Percentiles rank a stretch among this genome's conserved stretches.
Evolutionary conservation across 768 basidiomycete genomes (phyloP).

Genomic region (Arthromyces matolae): DNA sequence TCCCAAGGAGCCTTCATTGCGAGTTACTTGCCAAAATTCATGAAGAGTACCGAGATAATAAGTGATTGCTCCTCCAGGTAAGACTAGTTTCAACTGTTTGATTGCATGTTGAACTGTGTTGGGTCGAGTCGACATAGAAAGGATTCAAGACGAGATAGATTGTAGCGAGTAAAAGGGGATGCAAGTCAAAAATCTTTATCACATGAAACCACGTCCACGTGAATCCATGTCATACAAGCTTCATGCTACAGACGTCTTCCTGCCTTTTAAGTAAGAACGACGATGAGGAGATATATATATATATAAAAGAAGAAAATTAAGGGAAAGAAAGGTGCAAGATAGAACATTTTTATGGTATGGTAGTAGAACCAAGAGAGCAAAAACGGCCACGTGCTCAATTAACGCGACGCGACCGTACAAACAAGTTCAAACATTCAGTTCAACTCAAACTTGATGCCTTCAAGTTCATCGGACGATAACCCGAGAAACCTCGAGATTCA

Average conservation of each 20-base stretch:
- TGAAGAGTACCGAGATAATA: conserved; percentile 57
- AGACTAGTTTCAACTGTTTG: conserved; percentile 70
- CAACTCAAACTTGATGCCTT: conserved; percentile 15
- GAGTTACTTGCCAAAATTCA: conserved; percentile 43
- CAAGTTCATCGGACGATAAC: conserved; percentile 16
- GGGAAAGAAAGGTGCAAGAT: too few species aligned
- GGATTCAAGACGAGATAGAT: background rate
- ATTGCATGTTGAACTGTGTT: conserved; percentile 42
- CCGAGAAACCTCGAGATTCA: conserved; percentile 25
- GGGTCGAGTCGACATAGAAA: conserved; percentile 18
- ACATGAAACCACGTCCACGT: conserved; percentile 5
- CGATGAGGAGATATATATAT: too few species aligned
- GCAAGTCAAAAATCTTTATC: conserved; percentile 1
- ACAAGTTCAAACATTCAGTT: conserved; percentile 12
- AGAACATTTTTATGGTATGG: too few species aligned
- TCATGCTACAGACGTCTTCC: background rate
- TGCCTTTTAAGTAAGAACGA: too few species aligned
- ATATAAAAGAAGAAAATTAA: too few species aligned
- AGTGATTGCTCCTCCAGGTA: conserved; percentile 65
- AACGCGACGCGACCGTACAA: conserved; percentile 20
- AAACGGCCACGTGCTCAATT: conserved; percentile 13
- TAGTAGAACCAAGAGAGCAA: too few species aligned
- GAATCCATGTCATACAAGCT: background rate
- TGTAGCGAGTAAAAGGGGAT: too few species aligned
- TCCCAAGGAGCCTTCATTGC: conserved; percentile 44